Evolutionary conservation across 2,329 filamentous ascomycete species (phyloP).

Genomic region (Rutstroemia sp.): DNA sequence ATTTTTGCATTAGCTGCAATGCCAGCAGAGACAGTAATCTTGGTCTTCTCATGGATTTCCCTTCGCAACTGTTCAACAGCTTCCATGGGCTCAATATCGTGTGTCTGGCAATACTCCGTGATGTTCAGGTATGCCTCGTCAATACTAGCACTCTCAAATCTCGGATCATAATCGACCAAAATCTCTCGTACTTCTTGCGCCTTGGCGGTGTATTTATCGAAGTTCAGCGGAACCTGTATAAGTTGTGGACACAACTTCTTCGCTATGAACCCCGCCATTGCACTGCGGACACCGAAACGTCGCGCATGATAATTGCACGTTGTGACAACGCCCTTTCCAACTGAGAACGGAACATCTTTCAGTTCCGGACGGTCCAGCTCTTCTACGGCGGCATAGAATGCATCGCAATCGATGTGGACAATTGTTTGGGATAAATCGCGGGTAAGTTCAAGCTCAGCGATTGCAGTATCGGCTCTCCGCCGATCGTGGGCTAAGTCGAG

Average conservation of each 20-base stretch:
- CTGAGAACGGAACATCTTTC: constrained; percentile 80
- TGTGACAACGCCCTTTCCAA: constrained; percentile 61
- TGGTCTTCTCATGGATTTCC: constrained; percentile 67
- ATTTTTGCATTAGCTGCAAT: constrained; percentile 90
- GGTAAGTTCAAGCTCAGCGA: constrained; percentile 68
- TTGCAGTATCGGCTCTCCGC: constrained; percentile 71
- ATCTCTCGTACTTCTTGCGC: constrained; percentile 80
- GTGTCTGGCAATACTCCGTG: constrained; percentile 70
- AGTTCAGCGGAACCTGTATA: constrained; percentile 75
- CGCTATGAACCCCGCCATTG: constrained; percentile 94
- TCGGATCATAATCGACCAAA: constrained; percentile 77
- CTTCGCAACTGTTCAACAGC: constrained; percentile 70
- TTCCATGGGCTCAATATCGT: constrained; percentile 61
- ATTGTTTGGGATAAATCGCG: constrained; percentile 79
- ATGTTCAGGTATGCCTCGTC: constrained; percentile 97
- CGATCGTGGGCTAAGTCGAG: constrained; percentile 67
- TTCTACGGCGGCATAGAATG: constrained; percentile 94
- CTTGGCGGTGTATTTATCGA: constrained; percentile 84
- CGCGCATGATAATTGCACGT: constrained; percentile 83
- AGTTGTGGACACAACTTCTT: constrained; percentile 88
- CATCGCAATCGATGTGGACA: constrained; percentile 93
- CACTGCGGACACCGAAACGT: constrained; percentile 83
- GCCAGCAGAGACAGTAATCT: constrained; percentile 86
- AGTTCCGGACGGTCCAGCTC: constrained; percentile 78
- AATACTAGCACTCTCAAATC: constrained; percentile 89